phyloP scores from a whole-genome alignment of 2,329 filamentous ascomycete genomes.

The Neofusicoccum kwambonambiense region DNA sequence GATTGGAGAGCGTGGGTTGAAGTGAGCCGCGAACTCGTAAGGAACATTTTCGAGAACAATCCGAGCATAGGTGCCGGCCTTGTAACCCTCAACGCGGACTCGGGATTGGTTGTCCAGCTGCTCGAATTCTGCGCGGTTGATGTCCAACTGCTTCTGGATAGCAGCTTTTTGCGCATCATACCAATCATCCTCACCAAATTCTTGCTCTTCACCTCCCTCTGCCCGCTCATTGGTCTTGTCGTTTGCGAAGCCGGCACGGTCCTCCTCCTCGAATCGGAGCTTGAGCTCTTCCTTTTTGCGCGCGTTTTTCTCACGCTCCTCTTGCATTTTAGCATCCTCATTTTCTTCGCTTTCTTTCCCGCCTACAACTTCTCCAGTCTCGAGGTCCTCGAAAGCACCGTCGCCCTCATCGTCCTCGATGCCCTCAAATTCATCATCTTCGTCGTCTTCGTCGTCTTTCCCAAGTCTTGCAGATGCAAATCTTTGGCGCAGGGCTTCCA shows the following conservation, averaged over 20 bases:
- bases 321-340: conserved; percentile 64
- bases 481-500: conserved; percentile 70
- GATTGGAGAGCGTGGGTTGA: conserved; percentile 78
- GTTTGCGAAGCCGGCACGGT: conserved; percentile 91
- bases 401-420: conserved; percentile 66
- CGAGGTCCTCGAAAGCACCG: conserved; percentile 81
- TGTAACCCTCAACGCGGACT: conserved; percentile 81
- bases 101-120: conserved; percentile 81
- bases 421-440: conserved; percentile 53
- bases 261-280: conserved; percentile 93
- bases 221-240: conserved; percentile 76
- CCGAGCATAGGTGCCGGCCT: conserved; percentile 88
- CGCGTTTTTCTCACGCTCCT: conserved; percentile 87
- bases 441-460: conserved; percentile 50
- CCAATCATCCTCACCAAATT: conserved; percentile 98
- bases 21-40: conserved; percentile 81
- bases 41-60: conserved; percentile 87
- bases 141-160: conserved; percentile 92
- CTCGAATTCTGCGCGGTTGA: conserved; percentile 93
- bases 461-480: conserved; percentile 70
- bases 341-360: conserved; percentile 42
- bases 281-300: conserved; percentile 91
- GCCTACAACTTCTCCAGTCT: conserved; percentile 66
- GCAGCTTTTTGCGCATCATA: conserved; percentile 95
- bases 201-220: conserved; percentile 66